Evolutionary conservation across 202 grass and related monocot genomes (phyloP).

Genomic region (Zizania palustris): DNA sequence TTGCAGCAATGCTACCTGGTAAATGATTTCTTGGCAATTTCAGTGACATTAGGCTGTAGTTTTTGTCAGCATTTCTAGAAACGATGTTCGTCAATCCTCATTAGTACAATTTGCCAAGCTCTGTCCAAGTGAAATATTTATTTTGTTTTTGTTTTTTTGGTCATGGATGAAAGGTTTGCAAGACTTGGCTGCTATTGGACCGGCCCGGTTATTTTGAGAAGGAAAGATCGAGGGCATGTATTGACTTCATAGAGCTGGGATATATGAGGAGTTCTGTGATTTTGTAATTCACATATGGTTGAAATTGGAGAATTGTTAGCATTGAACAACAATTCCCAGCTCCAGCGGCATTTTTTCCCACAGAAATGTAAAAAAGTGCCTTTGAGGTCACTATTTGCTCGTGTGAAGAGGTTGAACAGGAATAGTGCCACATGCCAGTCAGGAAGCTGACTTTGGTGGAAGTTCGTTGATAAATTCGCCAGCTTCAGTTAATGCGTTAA

Average conservation of each 20-base stretch:
- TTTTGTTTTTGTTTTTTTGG: conserved; percentile 22
- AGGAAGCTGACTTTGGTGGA: neutral
- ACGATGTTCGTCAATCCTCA: neutral
- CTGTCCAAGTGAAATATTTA: neutral
- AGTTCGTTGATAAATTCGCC: neutral
- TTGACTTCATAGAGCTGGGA: neutral
- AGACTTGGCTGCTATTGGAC: neutral
- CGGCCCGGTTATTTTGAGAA: neutral
- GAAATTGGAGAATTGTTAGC: conserved; percentile 18
- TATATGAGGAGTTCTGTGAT: neutral
- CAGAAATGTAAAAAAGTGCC: neutral
- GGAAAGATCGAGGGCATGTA: conserved; percentile 3
- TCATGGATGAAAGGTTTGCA: neutral
- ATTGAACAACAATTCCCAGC: neutral
- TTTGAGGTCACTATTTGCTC: neutral
- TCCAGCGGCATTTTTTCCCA: neutral
- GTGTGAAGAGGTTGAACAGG: neutral
- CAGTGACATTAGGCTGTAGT: conserved; percentile 11
- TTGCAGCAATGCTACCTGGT: conserved; percentile 26
- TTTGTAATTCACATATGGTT: too few species aligned
- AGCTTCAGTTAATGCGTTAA: neutral
- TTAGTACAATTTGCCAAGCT: neutral
- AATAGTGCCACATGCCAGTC: neutral
- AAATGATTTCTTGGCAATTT: conserved; percentile 42
- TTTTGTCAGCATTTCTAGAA: conserved; percentile 21